Percentiles rank a stretch among this genome's conserved stretches.
Evolutionary conservation across 306 rosid species (phyloP).

Genomic region (Dalbergia cochinchinensis): DNA sequence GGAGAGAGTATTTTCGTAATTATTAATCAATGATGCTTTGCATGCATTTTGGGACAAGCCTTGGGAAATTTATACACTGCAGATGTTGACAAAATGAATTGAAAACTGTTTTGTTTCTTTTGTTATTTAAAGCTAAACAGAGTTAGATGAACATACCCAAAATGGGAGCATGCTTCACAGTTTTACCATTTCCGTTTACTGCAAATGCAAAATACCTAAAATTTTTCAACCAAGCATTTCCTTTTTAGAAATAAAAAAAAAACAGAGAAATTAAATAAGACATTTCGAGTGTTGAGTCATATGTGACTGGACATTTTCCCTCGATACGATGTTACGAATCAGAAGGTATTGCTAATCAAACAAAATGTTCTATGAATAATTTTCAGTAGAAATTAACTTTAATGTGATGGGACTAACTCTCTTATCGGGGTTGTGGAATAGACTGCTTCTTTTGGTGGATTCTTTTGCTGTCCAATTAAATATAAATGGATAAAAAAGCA

Average conservation of each 20-base stretch:
- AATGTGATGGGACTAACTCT: conserved; percentile 23
- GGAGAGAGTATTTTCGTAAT: too few relatives aligned
- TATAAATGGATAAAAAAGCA: conserved; percentile 25
- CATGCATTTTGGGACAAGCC: background rate
- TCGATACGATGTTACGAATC: background rate
- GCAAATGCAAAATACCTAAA: background rate
- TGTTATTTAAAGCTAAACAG: conserved; percentile 48
- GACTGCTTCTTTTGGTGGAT: background rate
- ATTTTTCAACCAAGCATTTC: background rate
- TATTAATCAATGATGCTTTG: too few relatives aligned
- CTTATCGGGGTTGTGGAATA: conserved; percentile 7
- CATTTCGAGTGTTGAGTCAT: background rate
- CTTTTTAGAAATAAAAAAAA: background rate
- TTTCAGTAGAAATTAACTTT: background rate
- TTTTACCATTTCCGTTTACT: conserved; percentile 19
- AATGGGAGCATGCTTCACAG: conserved; percentile 36
- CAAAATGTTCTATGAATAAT: background rate
- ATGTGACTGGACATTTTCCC: background rate
- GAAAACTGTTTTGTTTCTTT: conserved; percentile 44
- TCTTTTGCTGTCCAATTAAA: conserved; percentile 6
- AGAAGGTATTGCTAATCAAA: background rate
- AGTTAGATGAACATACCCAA: conserved; percentile 35
- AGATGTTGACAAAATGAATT: conserved; percentile 16
- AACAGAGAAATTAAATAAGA: background rate
- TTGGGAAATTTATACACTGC: conserved; percentile 2